A percentile compares a stretch with the other conserved stretches of the same genome.
Conservation (phyloP, 495 filamentous ascomycete genomes). For the Penicillium bovifimosum region DNA sequence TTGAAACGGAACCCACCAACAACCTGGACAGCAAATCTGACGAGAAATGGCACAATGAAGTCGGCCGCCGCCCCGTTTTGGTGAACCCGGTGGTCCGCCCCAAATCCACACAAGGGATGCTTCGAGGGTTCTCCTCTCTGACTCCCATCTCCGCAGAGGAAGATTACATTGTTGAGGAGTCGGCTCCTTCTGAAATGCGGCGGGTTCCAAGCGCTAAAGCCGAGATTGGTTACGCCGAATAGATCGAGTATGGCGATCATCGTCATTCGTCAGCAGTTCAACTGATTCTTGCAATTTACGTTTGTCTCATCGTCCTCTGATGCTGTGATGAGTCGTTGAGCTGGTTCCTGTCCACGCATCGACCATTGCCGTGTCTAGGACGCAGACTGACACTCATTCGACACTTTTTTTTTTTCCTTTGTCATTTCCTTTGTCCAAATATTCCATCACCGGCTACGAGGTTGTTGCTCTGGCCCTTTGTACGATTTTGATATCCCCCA, state of each 20-base stretch:
- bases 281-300: neutral
- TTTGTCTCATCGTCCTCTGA: neutral
- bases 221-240: conserved; percentile 51
- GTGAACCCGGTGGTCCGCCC: conserved; percentile 42
- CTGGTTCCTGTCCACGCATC: neutral
- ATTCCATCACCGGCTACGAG: neutral
- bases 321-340: neutral
- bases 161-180: conserved; percentile 37
- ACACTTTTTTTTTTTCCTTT: conserved; percentile 28
- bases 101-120: conserved; percentile 63
- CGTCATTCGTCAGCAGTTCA: neutral
- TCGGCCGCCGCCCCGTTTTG: conserved; percentile 50
- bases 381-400: conserved; percentile 30
- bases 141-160: conserved; percentile 41
- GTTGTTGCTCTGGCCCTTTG: conserved; percentile 2
- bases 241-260: conserved; percentile 1
- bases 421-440: conserved; percentile 10
- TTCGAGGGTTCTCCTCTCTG: conserved; percentile 52
- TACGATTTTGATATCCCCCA: conserved; percentile 13
- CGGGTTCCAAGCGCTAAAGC: conserved; percentile 62
- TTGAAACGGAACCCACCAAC: conserved; percentile 20
- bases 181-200: conserved; percentile 37
- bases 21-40: conserved; percentile 22
- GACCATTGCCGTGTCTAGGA: conserved; percentile 12
- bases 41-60: conserved; percentile 47